Evolutionary conservation across 2,329 filamentous ascomycete genomes (phyloP).

Genomic region (Raffaelea albimanens): DNA sequence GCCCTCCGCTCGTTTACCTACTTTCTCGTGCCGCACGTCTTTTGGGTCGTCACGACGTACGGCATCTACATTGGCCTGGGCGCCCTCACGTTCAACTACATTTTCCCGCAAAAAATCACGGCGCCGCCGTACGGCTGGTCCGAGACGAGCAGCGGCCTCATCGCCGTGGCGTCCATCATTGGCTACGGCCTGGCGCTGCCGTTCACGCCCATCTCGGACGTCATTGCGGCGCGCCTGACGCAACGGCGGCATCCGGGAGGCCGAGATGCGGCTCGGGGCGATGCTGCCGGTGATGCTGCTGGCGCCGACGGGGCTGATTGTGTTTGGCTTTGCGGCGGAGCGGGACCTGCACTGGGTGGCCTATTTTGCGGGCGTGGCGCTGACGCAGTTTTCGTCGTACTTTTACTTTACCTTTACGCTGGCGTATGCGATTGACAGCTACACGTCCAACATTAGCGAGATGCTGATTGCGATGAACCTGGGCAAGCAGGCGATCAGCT

Average conservation of each 20-base stretch:
- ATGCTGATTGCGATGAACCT: constrained; percentile 53
- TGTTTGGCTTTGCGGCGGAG: constrained; percentile 30
- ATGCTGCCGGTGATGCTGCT: constrained; percentile 27
- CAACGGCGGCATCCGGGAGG: constrained; percentile 36
- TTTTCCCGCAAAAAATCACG: constrained; percentile 37
- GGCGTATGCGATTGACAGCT: constrained; percentile 51
- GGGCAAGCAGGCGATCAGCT: constrained; percentile 47
- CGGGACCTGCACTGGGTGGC: constrained; percentile 31
- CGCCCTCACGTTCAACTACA: constrained; percentile 39
- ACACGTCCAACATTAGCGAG: constrained; percentile 49
- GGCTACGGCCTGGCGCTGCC: constrained; percentile 30
- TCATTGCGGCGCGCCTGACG: constrained; percentile 31
- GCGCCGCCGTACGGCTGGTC: constrained; percentile 35
- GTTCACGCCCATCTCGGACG: constrained; percentile 32
- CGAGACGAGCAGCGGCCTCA: constrained; percentile 32
- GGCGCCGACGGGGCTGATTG: constrained; percentile 30
- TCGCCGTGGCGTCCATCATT: constrained; percentile 29
- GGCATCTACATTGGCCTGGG: constrained; percentile 39
- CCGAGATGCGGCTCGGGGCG: constrained; percentile 35
- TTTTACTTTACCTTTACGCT: constrained; percentile 50
- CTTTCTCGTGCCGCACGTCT: constrained; percentile 35
- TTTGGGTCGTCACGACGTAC: constrained; percentile 40
- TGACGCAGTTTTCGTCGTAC: constrained; percentile 39
- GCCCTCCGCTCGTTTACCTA: constrained; percentile 36
- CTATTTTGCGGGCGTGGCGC: constrained; percentile 39